phyloP scores from a whole-genome alignment of 2,329 filamentous ascomycete species.

The Pseudofabraea citricarpa region DNA sequence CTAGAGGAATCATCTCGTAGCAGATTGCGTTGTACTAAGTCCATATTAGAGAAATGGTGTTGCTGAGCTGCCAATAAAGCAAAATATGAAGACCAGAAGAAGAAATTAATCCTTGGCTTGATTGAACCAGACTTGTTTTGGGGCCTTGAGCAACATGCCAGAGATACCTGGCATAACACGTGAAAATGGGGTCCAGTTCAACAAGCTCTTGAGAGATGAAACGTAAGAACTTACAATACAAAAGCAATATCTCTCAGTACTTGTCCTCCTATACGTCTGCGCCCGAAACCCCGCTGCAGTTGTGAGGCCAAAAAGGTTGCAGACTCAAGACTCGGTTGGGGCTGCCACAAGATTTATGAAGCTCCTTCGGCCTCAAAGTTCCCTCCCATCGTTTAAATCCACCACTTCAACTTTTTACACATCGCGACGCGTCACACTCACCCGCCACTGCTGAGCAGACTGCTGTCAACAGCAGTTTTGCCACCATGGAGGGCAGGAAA shows the following conservation, averaged over 20 bases:
- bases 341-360: slow-evolving; percentile 7
- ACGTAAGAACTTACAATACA: no score
- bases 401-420: slow-evolving; percentile 8
- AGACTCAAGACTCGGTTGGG: slow-evolving; percentile 9
- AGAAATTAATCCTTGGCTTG: no score
- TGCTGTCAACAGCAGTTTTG: slow-evolving; percentile 6
- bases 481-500: slow-evolving; percentile 55
- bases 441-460: slow-evolving; percentile 9
- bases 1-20: slow-evolving; percentile 24
- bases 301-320: slow-evolving; percentile 7
- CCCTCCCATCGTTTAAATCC: slow-evolving; percentile 9
- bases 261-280: no score
- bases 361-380: slow-evolving; percentile 10
- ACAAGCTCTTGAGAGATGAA: no score
- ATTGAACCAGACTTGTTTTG: no score
- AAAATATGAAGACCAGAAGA: neutral
- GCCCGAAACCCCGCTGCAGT: slow-evolving; percentile 5
- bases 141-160: no score
- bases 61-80: slow-evolving; percentile 1
- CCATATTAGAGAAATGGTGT: neutral
- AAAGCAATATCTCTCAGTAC: no score
- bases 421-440: slow-evolving; percentile 18
- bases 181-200: no score
- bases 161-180: no score
- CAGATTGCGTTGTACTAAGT: neutral